These are phyloP conservation scores for Rhododendron henanense DNA, from an alignment of 148 eudicot species.

Conservation along the genomic window DNA sequence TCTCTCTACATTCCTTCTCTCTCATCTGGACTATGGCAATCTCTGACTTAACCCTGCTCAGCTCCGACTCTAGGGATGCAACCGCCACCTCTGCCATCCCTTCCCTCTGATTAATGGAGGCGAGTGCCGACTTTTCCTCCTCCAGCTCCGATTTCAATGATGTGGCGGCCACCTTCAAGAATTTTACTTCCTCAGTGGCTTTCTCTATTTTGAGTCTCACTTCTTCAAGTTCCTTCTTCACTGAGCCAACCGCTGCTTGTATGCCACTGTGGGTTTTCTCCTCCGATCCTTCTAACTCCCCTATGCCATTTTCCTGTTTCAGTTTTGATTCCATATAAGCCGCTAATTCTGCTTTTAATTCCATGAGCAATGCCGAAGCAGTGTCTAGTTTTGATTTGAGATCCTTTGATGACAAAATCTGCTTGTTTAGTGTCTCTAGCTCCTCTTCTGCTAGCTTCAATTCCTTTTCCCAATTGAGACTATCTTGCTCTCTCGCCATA, in stretches of 20 bases:
- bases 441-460: conserved; percentile 83
- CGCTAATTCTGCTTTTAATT: conserved; percentile 75
- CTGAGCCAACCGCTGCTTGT: conserved; percentile 48
- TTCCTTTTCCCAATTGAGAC: conserved; percentile 73
- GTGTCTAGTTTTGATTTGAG: conserved; percentile 60
- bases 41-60: conserved; percentile 67
- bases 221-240: conserved; percentile 66
- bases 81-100: conserved; percentile 81
- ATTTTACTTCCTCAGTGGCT: conserved; percentile 60
- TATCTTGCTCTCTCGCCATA: conserved; percentile 88
- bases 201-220: conserved; percentile 64
- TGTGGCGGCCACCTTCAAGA: conserved; percentile 58
- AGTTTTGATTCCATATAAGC: conserved; percentile 81
- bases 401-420: conserved; percentile 62
- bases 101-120: conserved; percentile 66
- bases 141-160: conserved; percentile 73
- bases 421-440: conserved; percentile 51
- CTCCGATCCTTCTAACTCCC: conserved; percentile 19
- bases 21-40: conserved; percentile 52
- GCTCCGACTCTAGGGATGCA: conserved; percentile 78
- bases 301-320: conserved; percentile 35
- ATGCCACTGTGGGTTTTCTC: conserved; percentile 46
- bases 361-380: conserved; percentile 50
- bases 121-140: conserved; percentile 52
- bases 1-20: conserved; percentile 69